Percentiles rank a stretch among this genome's conserved stretches.
phyloP scores from a whole-genome alignment of 1,139 yeast genomes.

The Kurtzmaniella quercitrusa region DNA sequence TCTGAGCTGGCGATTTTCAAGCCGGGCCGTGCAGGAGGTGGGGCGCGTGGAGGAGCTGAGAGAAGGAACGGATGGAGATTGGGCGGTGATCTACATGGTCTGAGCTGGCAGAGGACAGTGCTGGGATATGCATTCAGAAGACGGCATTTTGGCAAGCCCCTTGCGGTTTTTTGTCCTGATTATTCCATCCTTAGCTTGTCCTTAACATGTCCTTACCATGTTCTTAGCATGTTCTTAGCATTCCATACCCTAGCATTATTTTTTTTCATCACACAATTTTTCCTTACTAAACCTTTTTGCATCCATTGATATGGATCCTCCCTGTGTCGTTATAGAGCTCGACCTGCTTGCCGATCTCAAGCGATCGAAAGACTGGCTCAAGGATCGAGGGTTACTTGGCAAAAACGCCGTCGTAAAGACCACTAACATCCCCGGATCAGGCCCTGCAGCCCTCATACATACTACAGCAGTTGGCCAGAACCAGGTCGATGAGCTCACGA shows the following conservation, averaged over 20 bases:
- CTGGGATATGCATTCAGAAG: no score
- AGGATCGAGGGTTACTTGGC: not conserved
- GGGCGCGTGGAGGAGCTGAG: not conserved
- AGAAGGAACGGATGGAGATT: not conserved
- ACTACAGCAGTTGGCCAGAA: not conserved
- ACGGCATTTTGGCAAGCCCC: no score
- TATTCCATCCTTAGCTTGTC: no score
- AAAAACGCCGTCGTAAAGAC: not conserved
- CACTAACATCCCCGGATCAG: not conserved
- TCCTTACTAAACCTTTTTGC: not conserved
- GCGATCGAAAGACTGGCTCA: not conserved
- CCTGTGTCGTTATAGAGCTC: not conserved
- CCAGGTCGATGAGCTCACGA: not conserved
- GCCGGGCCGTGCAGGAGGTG: not conserved
- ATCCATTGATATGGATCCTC: not conserved
- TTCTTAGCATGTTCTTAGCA: no score
- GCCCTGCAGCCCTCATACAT: not conserved
- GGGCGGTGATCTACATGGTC: no score
- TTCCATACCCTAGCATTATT: no score
- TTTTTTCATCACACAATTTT: no score
- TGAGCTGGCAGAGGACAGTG: no score
- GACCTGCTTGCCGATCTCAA: not conserved
- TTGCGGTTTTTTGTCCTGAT: no score
- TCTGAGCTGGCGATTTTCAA: constrained; percentile 1
- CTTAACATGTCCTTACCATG: no score